phyloP scores from a whole-genome alignment of 345 rosid genomes.

The Acer saccharum region DNA sequence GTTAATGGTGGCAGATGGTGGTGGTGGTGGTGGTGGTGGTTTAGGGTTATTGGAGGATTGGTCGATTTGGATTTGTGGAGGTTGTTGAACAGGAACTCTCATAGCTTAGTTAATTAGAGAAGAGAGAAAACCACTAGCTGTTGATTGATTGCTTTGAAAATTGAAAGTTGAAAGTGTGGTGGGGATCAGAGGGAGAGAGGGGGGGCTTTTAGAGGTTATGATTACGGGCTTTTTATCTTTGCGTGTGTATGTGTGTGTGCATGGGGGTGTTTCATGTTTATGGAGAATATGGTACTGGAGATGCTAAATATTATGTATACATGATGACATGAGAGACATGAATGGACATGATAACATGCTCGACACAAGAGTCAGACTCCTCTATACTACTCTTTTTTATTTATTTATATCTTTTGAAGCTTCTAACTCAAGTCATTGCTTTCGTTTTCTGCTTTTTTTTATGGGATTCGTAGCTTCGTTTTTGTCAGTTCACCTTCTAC shows the following conservation, averaged over 20 bases:
- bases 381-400: background rate
- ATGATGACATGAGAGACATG: slow-evolving; percentile 21
- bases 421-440: slow-evolving; percentile 37
- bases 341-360: slow-evolving; percentile 22
- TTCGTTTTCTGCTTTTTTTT: slow-evolving; percentile 25
- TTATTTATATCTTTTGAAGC: slow-evolving; percentile 28
- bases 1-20: background rate
- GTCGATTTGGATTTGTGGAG: slow-evolving; percentile 36
- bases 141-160: background rate
- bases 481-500: background rate
- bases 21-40: background rate
- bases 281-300: too few species aligned
- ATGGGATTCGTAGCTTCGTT: slow-evolving; percentile 34
- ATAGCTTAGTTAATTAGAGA: slow-evolving; percentile 31
- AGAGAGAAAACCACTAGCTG: background rate
- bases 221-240: slow-evolving; percentile 56
- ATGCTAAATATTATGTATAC: too few species aligned
- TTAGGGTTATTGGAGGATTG: slow-evolving; percentile 25
- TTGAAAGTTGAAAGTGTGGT: background rate
- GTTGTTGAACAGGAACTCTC: slow-evolving; percentile 59
- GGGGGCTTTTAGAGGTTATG: slow-evolving; percentile 57
- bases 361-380: slow-evolving; percentile 25
- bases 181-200: slow-evolving; percentile 25
- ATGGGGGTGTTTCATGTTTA: background rate
- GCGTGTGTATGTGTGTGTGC: slow-evolving; percentile 52